These are phyloP conservation scores for Lactifluus subvellereus DNA, from an alignment of 768 basidiomycete species.

Conservation along the genomic window DNA sequence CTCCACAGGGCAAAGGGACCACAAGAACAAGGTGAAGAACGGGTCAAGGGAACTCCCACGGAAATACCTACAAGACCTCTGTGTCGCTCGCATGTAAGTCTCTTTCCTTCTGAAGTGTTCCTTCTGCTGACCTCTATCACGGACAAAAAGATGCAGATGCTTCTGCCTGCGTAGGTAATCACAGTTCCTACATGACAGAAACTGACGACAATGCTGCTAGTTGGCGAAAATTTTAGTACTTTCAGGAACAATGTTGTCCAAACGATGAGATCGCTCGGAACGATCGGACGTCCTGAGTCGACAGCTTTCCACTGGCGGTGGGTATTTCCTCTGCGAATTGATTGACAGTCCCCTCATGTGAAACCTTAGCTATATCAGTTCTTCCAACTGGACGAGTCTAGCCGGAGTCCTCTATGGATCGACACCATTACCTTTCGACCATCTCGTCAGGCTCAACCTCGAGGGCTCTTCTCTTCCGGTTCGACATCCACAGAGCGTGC, in stretches of 20 bases:
- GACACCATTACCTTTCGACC: slow-evolving; percentile 1
- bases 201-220: background rate
- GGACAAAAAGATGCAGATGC: slow-evolving; percentile 11
- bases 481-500: background rate
- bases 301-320: slow-evolving; percentile 2
- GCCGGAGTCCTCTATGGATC: slow-evolving; percentile 6
- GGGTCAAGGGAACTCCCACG: background rate
- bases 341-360: background rate
- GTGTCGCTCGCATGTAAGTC: slow-evolving; percentile 12
- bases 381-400: background rate
- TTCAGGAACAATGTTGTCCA: slow-evolving; percentile 1
- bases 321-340: background rate
- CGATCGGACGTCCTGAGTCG: background rate
- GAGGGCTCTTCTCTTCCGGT: background rate
- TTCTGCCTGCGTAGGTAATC: slow-evolving; percentile 12
- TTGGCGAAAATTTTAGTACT: slow-evolving; percentile 7
- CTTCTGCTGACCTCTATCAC: background rate
- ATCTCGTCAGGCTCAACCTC: background rate
- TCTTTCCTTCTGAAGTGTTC: background rate
- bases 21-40: background rate
- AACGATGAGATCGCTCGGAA: background rate
- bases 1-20: background rate
- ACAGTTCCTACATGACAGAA: background rate
- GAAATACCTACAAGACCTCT: slow-evolving; percentile 6
- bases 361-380: background rate